Evolutionary conservation across 805 yeast genomes (phyloP), one percentile per base, ranked within the genome.

Genomic region (Candida dendrica): DNA sequence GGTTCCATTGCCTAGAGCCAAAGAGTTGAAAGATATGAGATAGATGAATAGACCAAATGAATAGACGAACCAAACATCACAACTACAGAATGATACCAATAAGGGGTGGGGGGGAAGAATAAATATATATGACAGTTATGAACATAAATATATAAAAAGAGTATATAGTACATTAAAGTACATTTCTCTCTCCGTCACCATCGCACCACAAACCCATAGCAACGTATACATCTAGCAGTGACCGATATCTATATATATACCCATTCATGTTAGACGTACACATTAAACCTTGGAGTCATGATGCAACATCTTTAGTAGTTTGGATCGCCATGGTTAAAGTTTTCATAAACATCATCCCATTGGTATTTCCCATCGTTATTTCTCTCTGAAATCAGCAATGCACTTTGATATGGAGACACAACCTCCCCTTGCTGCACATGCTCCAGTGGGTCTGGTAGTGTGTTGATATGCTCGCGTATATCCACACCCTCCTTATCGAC

Each of bases 281-380:
- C 26, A 9, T 24, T 24, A 56, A 54, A 32, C 15, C 34, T 32
- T 17, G 34, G 34, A 32, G 34, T 32, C 34, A 32, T 32, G 34
- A 32, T 36, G 38, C 15, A 36, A 36, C 38, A 24, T 36, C 38
- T 36, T 36, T 26, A 36, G 24, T 15, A 26, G 43, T 56, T 58
- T 39, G 53, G 58, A 47, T 55, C 39, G 32, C 47, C 45, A 41
- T 54, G 52, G 32, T 48, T 46, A 39, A 52, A 53, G 37, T 55
- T 60, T 20, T 50, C 59, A 48, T 55, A 56, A 38, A 50, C 46
- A 31, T 56, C 61, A 48, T 56, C 60, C 61, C 61, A 56, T 3
- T 54, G 42, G 37, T 56, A 56, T 20, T 34, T 41, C 15, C 55
- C 54, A 3, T 34, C 39, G 26, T 51, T 11, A n/a, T 37, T 18